These are phyloP conservation scores for Aquilaria malaccensis DNA, from an alignment of 345 rosid genomes.

Conservation along the genomic window DNA sequence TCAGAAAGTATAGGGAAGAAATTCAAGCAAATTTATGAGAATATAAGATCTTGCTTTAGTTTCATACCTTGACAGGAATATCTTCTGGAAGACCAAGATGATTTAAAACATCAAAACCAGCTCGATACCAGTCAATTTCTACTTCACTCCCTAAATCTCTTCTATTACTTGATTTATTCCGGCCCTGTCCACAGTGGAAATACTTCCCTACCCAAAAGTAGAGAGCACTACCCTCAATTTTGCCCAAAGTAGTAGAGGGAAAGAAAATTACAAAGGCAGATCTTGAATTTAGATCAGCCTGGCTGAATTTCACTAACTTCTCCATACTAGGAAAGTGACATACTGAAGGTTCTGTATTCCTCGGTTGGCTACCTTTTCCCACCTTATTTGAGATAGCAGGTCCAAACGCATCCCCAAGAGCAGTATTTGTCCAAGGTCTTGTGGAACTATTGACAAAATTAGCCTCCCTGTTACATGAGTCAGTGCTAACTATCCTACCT, in stretches of 20 bases:
- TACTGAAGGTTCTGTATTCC: constrained; percentile 33
- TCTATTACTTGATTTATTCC: constrained; percentile 36
- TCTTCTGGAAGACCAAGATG: constrained; percentile 56
- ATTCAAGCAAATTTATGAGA: neutral
- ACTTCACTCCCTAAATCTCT: constrained; percentile 25
- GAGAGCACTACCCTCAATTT: constrained; percentile 38
- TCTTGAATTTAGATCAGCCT: constrained; percentile 47
- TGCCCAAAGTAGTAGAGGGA: constrained; percentile 32
- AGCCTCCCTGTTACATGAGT: constrained; percentile 24
- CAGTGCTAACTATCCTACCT: constrained; percentile 27
- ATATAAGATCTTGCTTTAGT: neutral
- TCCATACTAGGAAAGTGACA: constrained; percentile 76
- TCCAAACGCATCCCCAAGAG: constrained; percentile 13
- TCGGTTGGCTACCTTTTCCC: constrained; percentile 19
- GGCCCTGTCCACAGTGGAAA: constrained; percentile 32
- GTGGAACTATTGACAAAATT: constrained; percentile 21
- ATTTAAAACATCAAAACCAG: constrained; percentile 48
- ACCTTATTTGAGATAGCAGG: constrained; percentile 15
- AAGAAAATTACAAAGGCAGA: constrained; percentile 52
- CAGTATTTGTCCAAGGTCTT: constrained; percentile 19
- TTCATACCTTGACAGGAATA: constrained; percentile 53
- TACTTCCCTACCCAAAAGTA: constrained; percentile 85
- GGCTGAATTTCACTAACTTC: constrained; percentile 33
- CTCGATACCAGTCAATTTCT: constrained; percentile 53
- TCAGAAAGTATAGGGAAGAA: constrained; percentile 4